phyloP scores from a whole-genome alignment of 805 yeast genomes.

The Candida suzukii region DNA sequence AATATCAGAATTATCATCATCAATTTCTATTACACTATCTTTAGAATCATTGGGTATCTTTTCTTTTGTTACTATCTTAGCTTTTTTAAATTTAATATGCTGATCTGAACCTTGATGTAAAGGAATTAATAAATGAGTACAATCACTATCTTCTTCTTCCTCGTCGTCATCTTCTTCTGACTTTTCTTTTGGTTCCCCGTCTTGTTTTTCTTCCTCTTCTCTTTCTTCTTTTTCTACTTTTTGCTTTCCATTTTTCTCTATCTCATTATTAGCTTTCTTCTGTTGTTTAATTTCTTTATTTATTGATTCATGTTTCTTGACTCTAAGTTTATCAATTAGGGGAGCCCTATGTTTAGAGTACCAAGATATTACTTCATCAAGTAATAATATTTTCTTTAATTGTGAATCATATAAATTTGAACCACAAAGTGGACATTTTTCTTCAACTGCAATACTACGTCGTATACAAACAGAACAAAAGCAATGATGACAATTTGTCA shows the following conservation, averaged over 20 bases:
- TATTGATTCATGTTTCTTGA: background rate
- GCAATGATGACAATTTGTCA: constrained; percentile 81
- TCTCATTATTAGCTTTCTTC: no score
- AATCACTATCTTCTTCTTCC: no score
- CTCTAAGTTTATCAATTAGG: constrained; percentile 25
- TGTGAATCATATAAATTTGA: constrained; percentile 63
- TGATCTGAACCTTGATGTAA: no score
- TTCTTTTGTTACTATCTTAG: no score
- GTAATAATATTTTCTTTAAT: constrained; percentile 54
- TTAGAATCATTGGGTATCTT: no score
- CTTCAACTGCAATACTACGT: constrained; percentile 50
- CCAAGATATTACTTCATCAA: constrained; percentile 66
- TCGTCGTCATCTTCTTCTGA: no score
- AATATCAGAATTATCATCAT: constrained; percentile 14
- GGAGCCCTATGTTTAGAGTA: constrained; percentile 36
- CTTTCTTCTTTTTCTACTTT: no score
- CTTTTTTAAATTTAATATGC: no score
- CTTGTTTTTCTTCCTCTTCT: no score
- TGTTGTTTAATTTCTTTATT: background rate
- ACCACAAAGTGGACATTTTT: constrained; percentile 74
- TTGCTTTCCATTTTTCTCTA: no score
- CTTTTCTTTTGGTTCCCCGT: no score
- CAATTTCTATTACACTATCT: constrained; percentile 21
- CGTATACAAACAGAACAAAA: constrained; percentile 87
- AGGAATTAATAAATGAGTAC: no score